These are phyloP conservation scores for Stemphylium vesicarium DNA, from an alignment of 2,329 filamentous ascomycete species.

Conservation along the genomic window DNA sequence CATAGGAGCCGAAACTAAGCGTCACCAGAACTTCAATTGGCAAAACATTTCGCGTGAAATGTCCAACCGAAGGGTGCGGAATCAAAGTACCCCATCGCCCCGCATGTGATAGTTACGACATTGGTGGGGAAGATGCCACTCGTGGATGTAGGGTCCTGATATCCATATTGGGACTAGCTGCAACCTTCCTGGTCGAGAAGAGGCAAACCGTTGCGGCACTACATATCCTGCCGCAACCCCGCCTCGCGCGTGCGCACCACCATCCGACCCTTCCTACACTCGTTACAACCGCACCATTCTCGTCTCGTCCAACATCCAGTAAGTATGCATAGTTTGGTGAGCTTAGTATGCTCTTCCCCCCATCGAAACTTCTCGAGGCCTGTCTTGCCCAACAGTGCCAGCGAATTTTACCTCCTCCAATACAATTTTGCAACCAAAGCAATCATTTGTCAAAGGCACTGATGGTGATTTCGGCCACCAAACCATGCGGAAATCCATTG, in stretches of 20 bases:
- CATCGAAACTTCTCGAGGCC: neutral
- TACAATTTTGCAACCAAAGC: conserved; percentile 1
- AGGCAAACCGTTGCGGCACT: conserved; percentile 18
- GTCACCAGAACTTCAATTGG: conserved; percentile 26
- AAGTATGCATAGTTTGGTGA: conserved; percentile 10
- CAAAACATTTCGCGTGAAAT: conserved; percentile 30
- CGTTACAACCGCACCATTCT: neutral
- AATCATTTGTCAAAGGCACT: conserved; percentile 6
- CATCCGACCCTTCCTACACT: conserved; percentile 5
- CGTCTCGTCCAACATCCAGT: neutral
- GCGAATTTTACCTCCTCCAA: conserved; percentile 3
- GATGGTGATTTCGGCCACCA: conserved; percentile 13
- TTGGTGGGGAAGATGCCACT: conserved; percentile 35
- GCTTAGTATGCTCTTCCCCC: conserved; percentile 11
- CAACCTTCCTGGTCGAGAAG: conserved; percentile 5
- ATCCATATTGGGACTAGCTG: conserved; percentile 30
- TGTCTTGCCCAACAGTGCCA: conserved; percentile 8
- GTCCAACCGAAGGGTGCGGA: conserved; percentile 17
- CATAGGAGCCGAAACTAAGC: conserved; percentile 32
- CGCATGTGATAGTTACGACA: conserved; percentile 35
- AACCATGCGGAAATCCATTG: conserved; percentile 7
- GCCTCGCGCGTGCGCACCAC: conserved; percentile 28
- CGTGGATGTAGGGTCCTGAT: conserved; percentile 36
- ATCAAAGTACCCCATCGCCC: conserved; percentile 21
- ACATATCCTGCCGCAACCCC: conserved; percentile 32